Percentiles rank a stretch among this genome's conserved stretches.
phyloP scores from a whole-genome alignment of 257 asterid genomes.

The Nicotiana benthamiana region DNA sequence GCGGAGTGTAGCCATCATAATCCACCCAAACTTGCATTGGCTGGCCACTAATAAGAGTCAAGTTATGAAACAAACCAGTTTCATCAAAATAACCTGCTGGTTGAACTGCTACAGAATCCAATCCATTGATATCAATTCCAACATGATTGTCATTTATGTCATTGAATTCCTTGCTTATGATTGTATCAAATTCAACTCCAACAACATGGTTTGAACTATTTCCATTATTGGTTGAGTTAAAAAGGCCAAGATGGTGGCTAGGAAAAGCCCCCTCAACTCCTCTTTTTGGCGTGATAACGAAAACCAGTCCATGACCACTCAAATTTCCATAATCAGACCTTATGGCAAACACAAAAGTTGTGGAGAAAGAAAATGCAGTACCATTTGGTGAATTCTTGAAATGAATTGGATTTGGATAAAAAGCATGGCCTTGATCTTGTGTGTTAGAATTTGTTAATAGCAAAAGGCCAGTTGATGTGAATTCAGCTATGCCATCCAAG shows the following conservation, averaged over 20 bases:
- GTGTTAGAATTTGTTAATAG: conserved; percentile 34
- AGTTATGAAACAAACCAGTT: conserved; percentile 19
- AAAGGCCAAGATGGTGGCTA: conserved; percentile 43
- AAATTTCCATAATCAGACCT: conserved; percentile 27
- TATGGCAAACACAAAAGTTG: conserved; percentile 50
- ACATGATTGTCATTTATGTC: conserved; percentile 51
- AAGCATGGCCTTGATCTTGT: conserved; percentile 43
- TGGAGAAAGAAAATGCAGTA: conserved; percentile 39
- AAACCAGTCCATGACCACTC: conserved; percentile 55
- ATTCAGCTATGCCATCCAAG: conserved; percentile 48
- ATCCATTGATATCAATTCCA: conserved; percentile 42
- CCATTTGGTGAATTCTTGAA: conserved; percentile 39
- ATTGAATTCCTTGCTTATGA: conserved; percentile 26
- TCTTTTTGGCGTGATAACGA: conserved; percentile 44
- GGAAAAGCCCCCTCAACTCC: conserved; percentile 31
- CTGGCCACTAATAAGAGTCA: conserved; percentile 34
- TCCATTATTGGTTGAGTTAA: conserved; percentile 42
- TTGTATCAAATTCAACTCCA: conserved; percentile 57
- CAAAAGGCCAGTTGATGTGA: conserved; percentile 38
- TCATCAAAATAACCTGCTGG: conserved; percentile 36
- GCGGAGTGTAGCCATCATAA: conserved; percentile 18
- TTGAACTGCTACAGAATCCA: conserved; percentile 15
- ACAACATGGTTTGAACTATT: conserved; percentile 37
- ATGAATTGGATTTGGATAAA: conserved; percentile 30
- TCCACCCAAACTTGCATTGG: conserved; percentile 56